These are phyloP conservation scores for Ambrosia hybrid DNA, from an alignment of 140 eudicot genomes.

Conservation along the genomic window DNA sequence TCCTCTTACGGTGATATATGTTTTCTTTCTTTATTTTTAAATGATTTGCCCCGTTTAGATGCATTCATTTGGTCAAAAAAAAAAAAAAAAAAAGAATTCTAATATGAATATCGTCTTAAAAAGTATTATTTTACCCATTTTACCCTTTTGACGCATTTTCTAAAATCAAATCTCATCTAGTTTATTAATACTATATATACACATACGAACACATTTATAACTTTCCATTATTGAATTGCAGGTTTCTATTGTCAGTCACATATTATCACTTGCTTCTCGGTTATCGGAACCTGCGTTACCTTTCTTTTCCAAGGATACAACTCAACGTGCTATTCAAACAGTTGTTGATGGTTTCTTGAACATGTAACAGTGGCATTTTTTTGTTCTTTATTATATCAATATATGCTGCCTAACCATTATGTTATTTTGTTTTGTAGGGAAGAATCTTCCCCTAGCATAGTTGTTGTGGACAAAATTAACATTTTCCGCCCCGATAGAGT, in stretches of 20 bases:
- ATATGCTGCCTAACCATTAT: conserved; percentile 19
- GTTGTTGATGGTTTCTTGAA: conserved; percentile 97
- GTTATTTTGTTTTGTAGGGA: conserved; percentile 56
- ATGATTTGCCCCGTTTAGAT: neutral
- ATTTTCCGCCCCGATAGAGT: conserved; percentile 97
- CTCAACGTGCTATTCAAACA: conserved; percentile 70
- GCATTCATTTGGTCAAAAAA: neutral
- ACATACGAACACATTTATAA: no score
- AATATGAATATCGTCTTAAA: neutral
- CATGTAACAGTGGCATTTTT: conserved; percentile 33
- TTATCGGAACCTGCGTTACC: conserved; percentile 74
- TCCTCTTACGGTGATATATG: neutral
- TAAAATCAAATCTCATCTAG: neutral
- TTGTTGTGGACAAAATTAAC: conserved; percentile 82
- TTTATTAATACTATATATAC: neutral
- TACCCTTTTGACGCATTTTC: conserved; percentile 1
- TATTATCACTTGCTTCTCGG: conserved; percentile 76
- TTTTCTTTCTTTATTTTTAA: neutral
- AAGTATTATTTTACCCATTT: conserved; percentile 3
- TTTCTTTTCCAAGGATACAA: conserved; percentile 61
- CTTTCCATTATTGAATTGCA: conserved; percentile 36
- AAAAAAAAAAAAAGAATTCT: neutral
- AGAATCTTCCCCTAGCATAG: conserved; percentile 39
- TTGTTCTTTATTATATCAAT: neutral
- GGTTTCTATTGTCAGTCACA: conserved; percentile 85